A percentile compares a stretch with the other conserved stretches of the same genome.
phyloP scores from a whole-genome alignment of 805 yeast species.

The Candida ponderosae region DNA sequence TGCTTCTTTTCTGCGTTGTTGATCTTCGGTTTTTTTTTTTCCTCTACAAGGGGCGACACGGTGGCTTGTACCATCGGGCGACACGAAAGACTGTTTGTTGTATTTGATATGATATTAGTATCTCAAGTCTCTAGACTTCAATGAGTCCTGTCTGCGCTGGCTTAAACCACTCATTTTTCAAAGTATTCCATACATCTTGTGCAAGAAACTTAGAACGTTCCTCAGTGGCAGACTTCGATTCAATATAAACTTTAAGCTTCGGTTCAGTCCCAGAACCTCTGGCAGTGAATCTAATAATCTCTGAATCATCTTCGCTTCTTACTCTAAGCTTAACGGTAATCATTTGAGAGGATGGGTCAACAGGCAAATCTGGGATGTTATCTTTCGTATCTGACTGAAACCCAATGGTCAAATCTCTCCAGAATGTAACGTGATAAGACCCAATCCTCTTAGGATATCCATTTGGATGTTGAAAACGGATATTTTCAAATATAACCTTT shows the following conservation, averaged over 20 bases:
- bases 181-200: conserved; percentile 53
- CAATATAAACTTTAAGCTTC: conserved; percentile 85
- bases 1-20: too few species aligned
- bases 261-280: conserved; percentile 98
- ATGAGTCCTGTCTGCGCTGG: conserved; percentile 43
- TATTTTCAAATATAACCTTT: conserved; percentile 43
- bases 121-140: conserved; percentile 3
- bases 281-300: conserved; percentile 63
- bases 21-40: background rate
- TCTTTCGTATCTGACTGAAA: conserved; percentile 63
- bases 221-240: conserved; percentile 50
- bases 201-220: conserved; percentile 45
- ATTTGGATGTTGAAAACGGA: conserved; percentile 26
- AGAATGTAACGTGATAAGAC: conserved; percentile 42
- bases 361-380: conserved; percentile 57
- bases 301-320: conserved; percentile 14
- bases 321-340: conserved; percentile 51
- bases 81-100: background rate
- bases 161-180: conserved; percentile 59
- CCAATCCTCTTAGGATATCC: conserved; percentile 47
- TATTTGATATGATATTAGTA: conserved; percentile 4
- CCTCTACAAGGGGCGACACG: background rate
- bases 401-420: conserved; percentile 85
- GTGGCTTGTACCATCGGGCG: background rate
- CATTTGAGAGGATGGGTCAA: conserved; percentile 76